Conservation (phyloP, 192 early-diverging fungal genomes). For the Geosiphon pyriformis region DNA sequence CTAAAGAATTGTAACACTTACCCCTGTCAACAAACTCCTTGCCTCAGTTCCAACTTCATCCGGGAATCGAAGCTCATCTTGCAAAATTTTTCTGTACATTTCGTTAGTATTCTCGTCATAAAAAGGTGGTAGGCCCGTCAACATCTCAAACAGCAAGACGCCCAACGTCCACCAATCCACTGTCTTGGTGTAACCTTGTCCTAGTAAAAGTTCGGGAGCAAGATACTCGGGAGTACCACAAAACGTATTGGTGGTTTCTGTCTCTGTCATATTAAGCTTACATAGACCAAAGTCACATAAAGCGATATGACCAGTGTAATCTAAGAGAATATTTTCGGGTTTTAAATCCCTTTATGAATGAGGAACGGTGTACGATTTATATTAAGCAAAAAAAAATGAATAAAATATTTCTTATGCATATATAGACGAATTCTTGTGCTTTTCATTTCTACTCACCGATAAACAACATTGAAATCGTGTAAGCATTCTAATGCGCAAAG, state of each 20-base stretch:
- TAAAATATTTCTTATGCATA: too few relatives aligned
- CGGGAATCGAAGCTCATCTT: constrained; percentile 84
- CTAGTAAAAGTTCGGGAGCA: constrained; percentile 83
- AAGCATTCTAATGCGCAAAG: constrained; percentile 87
- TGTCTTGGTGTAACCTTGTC: constrained; percentile 82
- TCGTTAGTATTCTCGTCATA: constrained; percentile 93
- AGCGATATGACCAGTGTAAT: constrained; percentile 91
- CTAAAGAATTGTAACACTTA: constrained; percentile 24
- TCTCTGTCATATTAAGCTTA: constrained; percentile 92
- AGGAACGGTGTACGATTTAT: constrained; percentile 36
- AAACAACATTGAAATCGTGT: constrained; percentile 86
- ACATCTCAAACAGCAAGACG: constrained; percentile 84
- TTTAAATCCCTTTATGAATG: constrained; percentile 85
- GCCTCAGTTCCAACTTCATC: constrained; percentile 64
- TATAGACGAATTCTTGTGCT: too few relatives aligned
- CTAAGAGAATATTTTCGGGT: constrained; percentile 92
- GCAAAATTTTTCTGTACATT: constrained; percentile 91
- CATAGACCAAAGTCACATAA: constrained; percentile 93
- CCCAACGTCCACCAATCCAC: constrained; percentile 99
- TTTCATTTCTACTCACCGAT: constrained; percentile 53
- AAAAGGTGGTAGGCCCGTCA: constrained; percentile 86
- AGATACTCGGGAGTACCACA: constrained; percentile 99
- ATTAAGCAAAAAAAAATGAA: constrained; percentile 46
- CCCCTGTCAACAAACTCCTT: constrained; percentile 57
- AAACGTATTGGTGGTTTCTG: constrained; percentile 88